phyloP scores from a whole-genome alignment of 768 basidiomycete species.

The Serendipita indica region DNA sequence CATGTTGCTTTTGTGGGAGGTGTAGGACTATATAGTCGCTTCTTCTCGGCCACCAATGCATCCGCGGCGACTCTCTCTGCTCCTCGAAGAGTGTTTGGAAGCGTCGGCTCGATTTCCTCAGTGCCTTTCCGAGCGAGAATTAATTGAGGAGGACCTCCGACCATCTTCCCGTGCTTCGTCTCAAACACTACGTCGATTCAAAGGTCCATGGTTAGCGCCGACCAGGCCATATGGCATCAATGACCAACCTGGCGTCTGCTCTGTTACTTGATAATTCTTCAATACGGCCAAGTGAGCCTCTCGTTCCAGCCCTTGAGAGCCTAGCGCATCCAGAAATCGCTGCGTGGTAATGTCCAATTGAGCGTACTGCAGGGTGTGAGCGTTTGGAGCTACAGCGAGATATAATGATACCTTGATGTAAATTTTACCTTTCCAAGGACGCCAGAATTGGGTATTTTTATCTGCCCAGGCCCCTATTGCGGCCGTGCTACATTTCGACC shows the following conservation, averaged over 20 bases:
- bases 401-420: not conserved
- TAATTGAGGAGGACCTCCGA: not conserved
- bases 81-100: not conserved
- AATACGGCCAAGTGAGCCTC: not conserved
- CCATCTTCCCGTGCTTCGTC: not conserved
- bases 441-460: not conserved
- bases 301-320: not conserved
- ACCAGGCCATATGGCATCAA: not conserved
- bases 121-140: not conserved
- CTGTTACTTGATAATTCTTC: not conserved
- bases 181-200: not conserved
- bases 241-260: not conserved
- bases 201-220: not conserved
- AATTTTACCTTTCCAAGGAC: not conserved
- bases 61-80: not conserved
- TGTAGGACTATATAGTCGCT: not conserved
- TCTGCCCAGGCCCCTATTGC: not conserved
- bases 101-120: not conserved
- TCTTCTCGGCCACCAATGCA: not conserved
- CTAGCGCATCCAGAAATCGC: not conserved
- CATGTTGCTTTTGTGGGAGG: slow-evolving; percentile 5
- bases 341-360: not conserved
- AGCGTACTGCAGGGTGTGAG: not conserved
- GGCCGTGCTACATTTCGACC: not conserved
- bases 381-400: not conserved